A percentile compares a stretch with the other conserved stretches of the same genome.
These are phyloP conservation scores for Ilyonectria robusta DNA, from an alignment of 2,329 filamentous ascomycete species.

Conservation along the genomic window DNA sequence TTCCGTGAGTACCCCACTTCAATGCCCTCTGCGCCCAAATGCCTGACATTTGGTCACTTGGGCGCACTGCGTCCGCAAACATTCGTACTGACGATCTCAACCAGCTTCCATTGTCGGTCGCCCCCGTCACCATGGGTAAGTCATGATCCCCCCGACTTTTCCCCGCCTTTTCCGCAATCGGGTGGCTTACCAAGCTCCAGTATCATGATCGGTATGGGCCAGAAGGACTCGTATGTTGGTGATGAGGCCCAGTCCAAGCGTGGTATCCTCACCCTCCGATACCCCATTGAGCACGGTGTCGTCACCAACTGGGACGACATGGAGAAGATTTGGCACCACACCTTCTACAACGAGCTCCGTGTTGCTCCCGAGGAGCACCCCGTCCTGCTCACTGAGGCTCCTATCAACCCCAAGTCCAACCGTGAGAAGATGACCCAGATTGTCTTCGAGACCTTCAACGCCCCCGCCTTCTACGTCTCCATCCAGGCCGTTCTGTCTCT, in stretches of 20 bases:
- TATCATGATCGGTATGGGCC: constrained; percentile 99
- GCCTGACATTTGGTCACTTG: constrained; percentile 35
- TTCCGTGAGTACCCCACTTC: constrained; percentile 86
- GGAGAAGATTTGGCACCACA: constrained; percentile 99
- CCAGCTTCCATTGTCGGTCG: constrained; percentile 99
- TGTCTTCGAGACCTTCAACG: constrained; percentile 99
- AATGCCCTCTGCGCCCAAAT: constrained; percentile 35
- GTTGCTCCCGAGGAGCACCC: constrained; percentile 99
- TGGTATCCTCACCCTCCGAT: constrained; percentile 99
- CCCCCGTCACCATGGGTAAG: constrained; percentile 99
- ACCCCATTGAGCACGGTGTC: constrained; percentile 99
- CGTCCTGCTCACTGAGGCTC: constrained; percentile 98
- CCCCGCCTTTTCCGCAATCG: constrained; percentile 31
- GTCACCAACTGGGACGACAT: constrained; percentile 99
- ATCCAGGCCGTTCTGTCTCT: constrained; percentile 99
- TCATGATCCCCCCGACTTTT: constrained; percentile 46
- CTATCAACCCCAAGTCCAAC: constrained; percentile 99
- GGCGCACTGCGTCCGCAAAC: constrained; percentile 27
- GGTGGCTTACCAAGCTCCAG: constrained; percentile 62
- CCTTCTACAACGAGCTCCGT: constrained; percentile 99
- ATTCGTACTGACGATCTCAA: constrained; percentile 53
- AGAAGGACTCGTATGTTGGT: constrained; percentile 99
- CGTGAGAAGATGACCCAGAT: constrained; percentile 99
- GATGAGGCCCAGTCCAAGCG: constrained; percentile 99
- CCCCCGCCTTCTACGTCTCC: constrained; percentile 99